phyloP scores from a whole-genome alignment of 2,329 filamentous ascomycete species.

The Plenodomus biglobosus region DNA sequence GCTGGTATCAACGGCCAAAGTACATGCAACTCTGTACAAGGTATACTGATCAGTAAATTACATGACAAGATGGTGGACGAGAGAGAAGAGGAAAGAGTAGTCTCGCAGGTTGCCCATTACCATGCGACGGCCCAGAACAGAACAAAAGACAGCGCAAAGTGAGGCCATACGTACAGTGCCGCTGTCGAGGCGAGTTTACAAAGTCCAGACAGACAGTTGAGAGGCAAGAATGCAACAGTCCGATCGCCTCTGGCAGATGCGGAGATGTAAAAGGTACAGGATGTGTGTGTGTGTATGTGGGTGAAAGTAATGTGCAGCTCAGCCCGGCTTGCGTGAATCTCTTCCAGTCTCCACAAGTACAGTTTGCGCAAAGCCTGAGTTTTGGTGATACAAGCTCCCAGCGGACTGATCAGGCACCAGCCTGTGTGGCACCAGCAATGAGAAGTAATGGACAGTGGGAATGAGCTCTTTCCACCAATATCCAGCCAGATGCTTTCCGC shows the following conservation, averaged over 20 bases:
- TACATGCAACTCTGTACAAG: slow-evolving; percentile 43
- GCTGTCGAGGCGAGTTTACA: slow-evolving; percentile 32
- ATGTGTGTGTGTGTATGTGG: slow-evolving; percentile 29
- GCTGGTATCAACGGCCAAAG: slow-evolving; percentile 39
- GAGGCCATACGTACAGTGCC: slow-evolving; percentile 47
- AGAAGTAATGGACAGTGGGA: slow-evolving; percentile 20
- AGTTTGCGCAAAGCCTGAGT: slow-evolving; percentile 25
- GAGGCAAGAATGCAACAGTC: slow-evolving; percentile 33
- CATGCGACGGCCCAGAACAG: slow-evolving; percentile 12
- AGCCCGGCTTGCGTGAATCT: slow-evolving; percentile 30
- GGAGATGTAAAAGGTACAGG: slow-evolving; percentile 42
- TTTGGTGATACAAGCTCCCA: slow-evolving; percentile 29
- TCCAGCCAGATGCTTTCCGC: slow-evolving; percentile 20
- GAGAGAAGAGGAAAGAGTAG: slow-evolving; percentile 10
- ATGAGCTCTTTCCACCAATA: slow-evolving; percentile 10
- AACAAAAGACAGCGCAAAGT: slow-evolving; percentile 27
- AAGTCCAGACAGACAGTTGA: slow-evolving; percentile 39
- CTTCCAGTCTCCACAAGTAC: slow-evolving; percentile 26
- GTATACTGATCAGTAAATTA: slow-evolving; percentile 41
- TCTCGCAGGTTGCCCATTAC: slow-evolving; percentile 14
- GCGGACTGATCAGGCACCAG: slow-evolving; percentile 23
- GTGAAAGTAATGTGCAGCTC: slow-evolving; percentile 34
- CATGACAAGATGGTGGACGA: slow-evolving; percentile 20
- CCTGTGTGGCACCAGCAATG: slow-evolving; percentile 26
- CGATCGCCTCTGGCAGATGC: slow-evolving; percentile 47